phyloP scores from a whole-genome alignment of 2,329 filamentous ascomycete species.

The Fusarium sp. region DNA sequence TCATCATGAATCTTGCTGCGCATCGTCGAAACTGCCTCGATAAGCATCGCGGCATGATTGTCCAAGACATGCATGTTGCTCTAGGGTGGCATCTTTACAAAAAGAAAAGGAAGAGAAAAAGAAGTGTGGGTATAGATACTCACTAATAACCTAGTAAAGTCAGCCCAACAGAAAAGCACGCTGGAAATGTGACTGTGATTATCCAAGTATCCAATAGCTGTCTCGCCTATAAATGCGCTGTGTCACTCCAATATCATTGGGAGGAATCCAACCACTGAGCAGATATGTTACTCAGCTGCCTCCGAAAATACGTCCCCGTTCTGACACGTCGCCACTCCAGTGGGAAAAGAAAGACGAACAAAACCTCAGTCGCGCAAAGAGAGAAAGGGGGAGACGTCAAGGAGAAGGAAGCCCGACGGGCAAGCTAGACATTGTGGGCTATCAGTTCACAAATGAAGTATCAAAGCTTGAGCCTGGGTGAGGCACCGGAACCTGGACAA shows the following conservation, averaged over 20 bases:
- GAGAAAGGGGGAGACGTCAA: constrained; percentile 12
- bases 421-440: constrained; percentile 5
- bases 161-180: constrained; percentile 15
- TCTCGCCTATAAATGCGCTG: constrained; percentile 10
- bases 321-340: constrained; percentile 37
- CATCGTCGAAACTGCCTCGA: constrained; percentile 19
- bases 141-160: constrained; percentile 17
- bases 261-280: constrained; percentile 17
- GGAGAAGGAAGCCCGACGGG: background rate
- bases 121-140: constrained; percentile 23
- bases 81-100: constrained; percentile 28
- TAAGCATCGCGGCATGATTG: constrained; percentile 18
- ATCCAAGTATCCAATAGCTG: constrained; percentile 34
- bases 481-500: background rate
- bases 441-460: background rate
- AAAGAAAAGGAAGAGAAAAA: background rate
- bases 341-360: constrained; percentile 11
- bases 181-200: constrained; percentile 33
- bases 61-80: constrained; percentile 29
- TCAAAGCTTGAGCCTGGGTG: constrained; percentile 6
- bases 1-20: constrained; percentile 18
- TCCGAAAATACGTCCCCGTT: constrained; percentile 20
- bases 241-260: constrained; percentile 32
- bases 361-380: background rate
- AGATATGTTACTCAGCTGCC: constrained; percentile 20